Conservation (phyloP, 345 rosid genomes). For the Reutealis trisperma region DNA sequence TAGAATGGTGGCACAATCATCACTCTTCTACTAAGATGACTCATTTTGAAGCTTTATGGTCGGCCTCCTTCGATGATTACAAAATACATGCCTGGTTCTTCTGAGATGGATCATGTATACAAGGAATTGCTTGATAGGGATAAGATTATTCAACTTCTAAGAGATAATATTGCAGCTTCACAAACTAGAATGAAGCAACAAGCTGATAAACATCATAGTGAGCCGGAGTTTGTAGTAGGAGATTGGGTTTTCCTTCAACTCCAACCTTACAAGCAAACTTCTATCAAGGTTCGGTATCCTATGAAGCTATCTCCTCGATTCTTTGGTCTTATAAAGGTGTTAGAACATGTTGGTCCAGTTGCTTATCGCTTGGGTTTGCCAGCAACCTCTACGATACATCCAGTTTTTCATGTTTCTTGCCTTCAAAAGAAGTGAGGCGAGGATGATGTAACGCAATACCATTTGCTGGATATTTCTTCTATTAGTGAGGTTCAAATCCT, state of each 20-base stretch:
- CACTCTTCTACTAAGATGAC: too few relatives aligned
- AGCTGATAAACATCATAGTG: background rate
- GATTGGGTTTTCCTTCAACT: background rate
- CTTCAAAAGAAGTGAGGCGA: background rate
- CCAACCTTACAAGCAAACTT: background rate
- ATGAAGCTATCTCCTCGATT: background rate
- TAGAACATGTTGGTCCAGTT: background rate
- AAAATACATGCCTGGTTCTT: background rate
- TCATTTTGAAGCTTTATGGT: background rate
- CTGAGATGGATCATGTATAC: background rate
- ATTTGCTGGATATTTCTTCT: background rate
- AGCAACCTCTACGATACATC: background rate
- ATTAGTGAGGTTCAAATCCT: background rate
- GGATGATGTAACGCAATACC: background rate
- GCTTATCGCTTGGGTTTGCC: background rate
- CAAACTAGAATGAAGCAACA: background rate
- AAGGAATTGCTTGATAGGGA: background rate
- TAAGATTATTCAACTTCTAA: background rate
- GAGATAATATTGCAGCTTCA: background rate
- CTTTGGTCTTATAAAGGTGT: background rate
- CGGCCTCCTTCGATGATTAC: background rate
- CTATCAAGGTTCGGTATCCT: background rate
- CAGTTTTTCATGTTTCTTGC: background rate
- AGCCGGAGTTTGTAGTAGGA: background rate
- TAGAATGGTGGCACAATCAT: too few relatives aligned